These are phyloP conservation scores for Xylaria sp. DNA, from an alignment of 2,329 filamentous ascomycete species.

Conservation along the genomic window DNA sequence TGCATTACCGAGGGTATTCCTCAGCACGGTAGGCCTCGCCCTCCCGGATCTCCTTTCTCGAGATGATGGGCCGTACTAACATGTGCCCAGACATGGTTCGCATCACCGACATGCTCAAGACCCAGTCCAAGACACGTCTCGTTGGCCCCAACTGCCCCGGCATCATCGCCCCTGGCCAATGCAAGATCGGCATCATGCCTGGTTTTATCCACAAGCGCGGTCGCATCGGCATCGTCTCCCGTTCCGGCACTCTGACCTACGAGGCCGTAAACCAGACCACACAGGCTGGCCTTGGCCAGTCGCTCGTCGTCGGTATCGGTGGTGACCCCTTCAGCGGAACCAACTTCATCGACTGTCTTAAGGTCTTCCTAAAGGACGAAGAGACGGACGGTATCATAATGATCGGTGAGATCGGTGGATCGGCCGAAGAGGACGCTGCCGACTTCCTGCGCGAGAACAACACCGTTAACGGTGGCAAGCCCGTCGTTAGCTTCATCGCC, in stretches of 20 bases:
- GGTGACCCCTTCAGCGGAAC: conserved; percentile 99
- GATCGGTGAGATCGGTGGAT: conserved; percentile 99
- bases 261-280: conserved; percentile 99
- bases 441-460: conserved; percentile 95
- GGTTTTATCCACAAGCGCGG: conserved; percentile 99
- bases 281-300: conserved; percentile 95
- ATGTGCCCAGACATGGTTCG: conserved; percentile 86
- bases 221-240: conserved; percentile 97
- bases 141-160: conserved; percentile 98
- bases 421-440: conserved; percentile 96
- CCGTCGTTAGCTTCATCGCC: conserved; percentile 97
- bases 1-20: conserved; percentile 99
- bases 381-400: conserved; percentile 99
- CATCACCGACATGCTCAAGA: conserved; percentile 97
- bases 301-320: conserved; percentile 96
- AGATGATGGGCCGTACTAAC: conserved; percentile 25
- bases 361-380: conserved; percentile 93
- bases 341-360: conserved; percentile 99
- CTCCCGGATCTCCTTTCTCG: conserved; percentile 28
- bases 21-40: conserved; percentile 78
- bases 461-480: conserved; percentile 84
- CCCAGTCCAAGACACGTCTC: conserved; percentile 94
- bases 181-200: conserved; percentile 99
- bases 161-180: conserved; percentile 94
- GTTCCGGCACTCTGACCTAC: conserved; percentile 98